Evolutionary conservation across 768 basidiomycete species (phyloP).

Genomic region (Serendipita vermifera): DNA sequence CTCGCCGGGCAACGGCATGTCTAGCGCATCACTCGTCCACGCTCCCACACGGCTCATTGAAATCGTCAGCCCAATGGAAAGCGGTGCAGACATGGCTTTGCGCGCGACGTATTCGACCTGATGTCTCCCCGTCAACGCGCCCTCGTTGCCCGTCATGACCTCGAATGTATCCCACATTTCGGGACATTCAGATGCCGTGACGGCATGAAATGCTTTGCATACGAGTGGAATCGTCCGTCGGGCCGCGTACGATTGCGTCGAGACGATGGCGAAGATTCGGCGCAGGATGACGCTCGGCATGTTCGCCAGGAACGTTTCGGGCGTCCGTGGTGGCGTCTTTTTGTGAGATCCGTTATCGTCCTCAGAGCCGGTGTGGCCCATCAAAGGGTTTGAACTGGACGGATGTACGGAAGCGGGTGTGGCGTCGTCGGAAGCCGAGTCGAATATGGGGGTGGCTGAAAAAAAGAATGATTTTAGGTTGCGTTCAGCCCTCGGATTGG

Average conservation of each 20-base stretch:
- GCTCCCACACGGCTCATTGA: not conserved
- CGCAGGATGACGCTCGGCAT: no score
- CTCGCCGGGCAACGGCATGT: not conserved
- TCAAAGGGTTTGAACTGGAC: no score
- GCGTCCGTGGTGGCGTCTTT: no score
- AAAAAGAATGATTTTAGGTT: no score
- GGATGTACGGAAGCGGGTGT: no score
- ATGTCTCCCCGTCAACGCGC: not conserved
- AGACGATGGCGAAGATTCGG: not conserved
- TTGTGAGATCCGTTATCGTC: no score
- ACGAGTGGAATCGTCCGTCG: not conserved
- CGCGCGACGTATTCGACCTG: not conserved
- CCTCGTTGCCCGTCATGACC: not conserved
- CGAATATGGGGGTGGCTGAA: no score
- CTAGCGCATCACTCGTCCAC: not conserved
- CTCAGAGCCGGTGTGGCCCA: no score
- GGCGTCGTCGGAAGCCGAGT: no score
- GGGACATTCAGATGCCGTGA: not conserved
- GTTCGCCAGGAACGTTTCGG: no score
- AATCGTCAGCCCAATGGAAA: not conserved
- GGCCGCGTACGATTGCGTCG: not conserved
- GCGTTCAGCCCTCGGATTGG: no score
- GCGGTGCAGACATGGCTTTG: not conserved
- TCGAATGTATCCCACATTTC: slow-evolving; percentile 2
- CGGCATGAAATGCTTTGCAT: not conserved